phyloP scores from a whole-genome alignment of 768 basidiomycete genomes.

The Amanita exitialis region DNA sequence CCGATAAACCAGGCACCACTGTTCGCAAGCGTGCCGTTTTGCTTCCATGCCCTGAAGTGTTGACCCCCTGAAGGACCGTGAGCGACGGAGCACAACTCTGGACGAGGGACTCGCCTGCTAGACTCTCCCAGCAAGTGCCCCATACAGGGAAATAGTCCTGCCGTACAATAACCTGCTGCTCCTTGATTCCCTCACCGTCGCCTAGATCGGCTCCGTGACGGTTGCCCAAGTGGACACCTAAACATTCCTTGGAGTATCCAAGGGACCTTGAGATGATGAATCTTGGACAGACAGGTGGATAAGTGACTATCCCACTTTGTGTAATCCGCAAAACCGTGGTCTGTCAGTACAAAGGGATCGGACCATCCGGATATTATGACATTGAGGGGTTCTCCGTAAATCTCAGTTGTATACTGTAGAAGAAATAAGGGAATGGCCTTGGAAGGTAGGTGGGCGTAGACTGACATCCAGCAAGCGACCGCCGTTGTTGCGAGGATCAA shows the following conservation, averaged over 20 bases:
- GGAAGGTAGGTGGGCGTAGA: neutral
- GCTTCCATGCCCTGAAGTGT: constrained; percentile 85
- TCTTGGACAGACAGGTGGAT: neutral
- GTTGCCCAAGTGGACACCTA: constrained; percentile 69
- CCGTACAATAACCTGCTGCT: constrained; percentile 62
- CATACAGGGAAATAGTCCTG: constrained; percentile 70
- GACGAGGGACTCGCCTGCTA: constrained; percentile 36
- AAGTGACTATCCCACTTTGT: constrained; percentile 37
- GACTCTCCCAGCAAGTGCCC: constrained; percentile 86
- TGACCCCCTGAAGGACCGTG: constrained; percentile 49
- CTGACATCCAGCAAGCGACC: constrained; percentile 72
- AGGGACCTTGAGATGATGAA: constrained; percentile 42
- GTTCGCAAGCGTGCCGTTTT: constrained; percentile 65
- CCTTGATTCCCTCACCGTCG: constrained; percentile 65
- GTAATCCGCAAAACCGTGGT: constrained; percentile 58
- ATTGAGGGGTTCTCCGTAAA: constrained; percentile 75
- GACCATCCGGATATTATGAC: constrained; percentile 72
- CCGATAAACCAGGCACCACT: constrained; percentile 83
- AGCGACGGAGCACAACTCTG: constrained; percentile 1
- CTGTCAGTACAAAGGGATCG: constrained; percentile 73
- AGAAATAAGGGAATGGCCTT: neutral
- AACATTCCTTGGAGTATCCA: constrained; percentile 75
- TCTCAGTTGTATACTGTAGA: constrained; percentile 50
- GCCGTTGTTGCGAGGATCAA: constrained; percentile 65
- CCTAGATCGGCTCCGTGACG: constrained; percentile 76